Evolutionary conservation across 1,284 basidiomycete genomes (phyloP).

Genomic region (Amylostereum chailletii): DNA sequence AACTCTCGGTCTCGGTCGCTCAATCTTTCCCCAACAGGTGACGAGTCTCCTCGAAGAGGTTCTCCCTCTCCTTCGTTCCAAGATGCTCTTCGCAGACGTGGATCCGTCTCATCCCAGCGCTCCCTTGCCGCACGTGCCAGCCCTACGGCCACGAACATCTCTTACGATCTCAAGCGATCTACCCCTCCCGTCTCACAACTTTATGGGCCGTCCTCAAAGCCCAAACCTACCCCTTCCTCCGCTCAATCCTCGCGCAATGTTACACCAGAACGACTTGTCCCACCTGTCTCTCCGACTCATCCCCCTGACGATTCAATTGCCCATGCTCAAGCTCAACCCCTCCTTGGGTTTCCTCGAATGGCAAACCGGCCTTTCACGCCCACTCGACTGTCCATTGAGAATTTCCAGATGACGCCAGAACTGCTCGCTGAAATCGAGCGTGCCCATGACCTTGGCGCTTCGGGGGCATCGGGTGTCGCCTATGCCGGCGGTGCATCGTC

Average conservation of each 20-base stretch:
- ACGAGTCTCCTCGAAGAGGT: neutral
- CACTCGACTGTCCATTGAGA: neutral
- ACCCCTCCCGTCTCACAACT: neutral
- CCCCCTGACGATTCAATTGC: neutral
- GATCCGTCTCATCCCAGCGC: constrained; percentile 1
- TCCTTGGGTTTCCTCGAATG: neutral
- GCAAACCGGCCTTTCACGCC: neutral
- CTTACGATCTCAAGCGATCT: neutral
- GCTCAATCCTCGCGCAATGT: neutral
- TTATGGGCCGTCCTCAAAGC: neutral
- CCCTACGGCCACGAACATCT: neutral
- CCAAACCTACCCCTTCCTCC: neutral
- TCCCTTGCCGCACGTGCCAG: neutral
- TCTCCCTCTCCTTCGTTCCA: neutral
- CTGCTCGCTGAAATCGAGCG: neutral
- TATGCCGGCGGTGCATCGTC: neutral
- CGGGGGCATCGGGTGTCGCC: neutral
- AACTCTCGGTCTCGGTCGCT: too few species aligned
- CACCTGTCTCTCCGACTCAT: too few species aligned
- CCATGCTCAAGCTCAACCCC: neutral
- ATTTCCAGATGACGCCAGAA: neutral
- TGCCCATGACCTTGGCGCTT: neutral
- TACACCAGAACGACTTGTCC: neutral
- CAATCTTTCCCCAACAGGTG: too few species aligned
- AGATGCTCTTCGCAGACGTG: neutral